Evolutionary conservation across 163 green algal species (phyloP).

Genomic region (Chlorella variabilis): DNA sequence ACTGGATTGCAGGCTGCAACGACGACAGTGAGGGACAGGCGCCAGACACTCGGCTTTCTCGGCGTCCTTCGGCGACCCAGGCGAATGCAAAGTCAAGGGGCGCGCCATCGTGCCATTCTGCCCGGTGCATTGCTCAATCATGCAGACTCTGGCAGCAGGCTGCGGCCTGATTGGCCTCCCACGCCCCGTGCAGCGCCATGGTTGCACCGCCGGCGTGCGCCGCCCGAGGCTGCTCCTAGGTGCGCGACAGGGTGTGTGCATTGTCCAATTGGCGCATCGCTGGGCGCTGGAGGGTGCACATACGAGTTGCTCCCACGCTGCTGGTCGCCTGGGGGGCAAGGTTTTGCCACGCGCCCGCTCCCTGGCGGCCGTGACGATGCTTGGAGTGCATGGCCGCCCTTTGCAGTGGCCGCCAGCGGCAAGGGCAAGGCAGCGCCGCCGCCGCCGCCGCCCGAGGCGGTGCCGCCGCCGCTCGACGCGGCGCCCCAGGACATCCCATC

Average conservation of each 20-base stretch:
- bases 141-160: not conserved
- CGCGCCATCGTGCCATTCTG: too few species aligned
- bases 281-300: not conserved
- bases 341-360: too few species aligned
- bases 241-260: too few species aligned
- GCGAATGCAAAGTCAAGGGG: too few species aligned
- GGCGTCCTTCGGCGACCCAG: too few species aligned
- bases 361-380: too few species aligned
- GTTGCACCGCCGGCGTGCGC: not conserved
- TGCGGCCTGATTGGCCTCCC: not conserved
- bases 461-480: not conserved
- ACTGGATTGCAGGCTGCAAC: too few species aligned
- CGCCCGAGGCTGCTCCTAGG: not conserved
- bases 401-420: conserved; percentile 27
- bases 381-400: too few species aligned
- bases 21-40: too few species aligned
- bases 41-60: too few species aligned
- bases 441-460: not conserved
- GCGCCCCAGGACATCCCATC: conserved; percentile 27
- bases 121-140: not conserved
- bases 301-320: not conserved
- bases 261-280: too few species aligned
- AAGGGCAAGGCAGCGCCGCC: conserved; percentile 1
- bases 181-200: not conserved
- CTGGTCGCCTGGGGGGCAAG: too few species aligned